A percentile compares a stretch with the other conserved stretches of the same genome.
Evolutionary conservation across 805 yeast genomes (phyloP).

Genomic region (Lipomyces yamanashiensis): DNA sequence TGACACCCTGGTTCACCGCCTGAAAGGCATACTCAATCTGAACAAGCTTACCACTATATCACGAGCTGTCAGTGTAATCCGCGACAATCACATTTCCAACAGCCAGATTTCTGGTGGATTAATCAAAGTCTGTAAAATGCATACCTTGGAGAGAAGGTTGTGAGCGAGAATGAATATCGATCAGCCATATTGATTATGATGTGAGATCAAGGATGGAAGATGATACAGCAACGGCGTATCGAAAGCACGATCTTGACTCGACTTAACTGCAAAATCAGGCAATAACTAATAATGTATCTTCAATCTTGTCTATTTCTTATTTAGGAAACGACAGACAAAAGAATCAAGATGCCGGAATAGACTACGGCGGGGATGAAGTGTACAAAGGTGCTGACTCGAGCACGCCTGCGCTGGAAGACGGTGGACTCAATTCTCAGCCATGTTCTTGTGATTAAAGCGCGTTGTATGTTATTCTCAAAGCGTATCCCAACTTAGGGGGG

Average conservation of each 20-base stretch:
- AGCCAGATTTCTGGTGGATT: neutral
- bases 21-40: constrained; percentile 97
- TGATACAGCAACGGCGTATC: neutral
- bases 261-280: neutral
- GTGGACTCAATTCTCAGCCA: neutral
- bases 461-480: neutral
- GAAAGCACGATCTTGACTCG: neutral
- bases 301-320: neutral
- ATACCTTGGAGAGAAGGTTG: constrained; percentile 96
- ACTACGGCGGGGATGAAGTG: neutral
- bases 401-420: constrained; percentile 12
- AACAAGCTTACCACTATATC: constrained; percentile 84
- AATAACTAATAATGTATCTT: neutral
- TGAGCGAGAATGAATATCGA: constrained; percentile 94
- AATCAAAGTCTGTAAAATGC: constrained; percentile 41
- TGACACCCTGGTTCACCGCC: constrained; percentile 97
- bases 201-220: neutral
- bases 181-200: constrained; percentile 72
- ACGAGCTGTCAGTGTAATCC: neutral
- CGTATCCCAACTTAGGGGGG: neutral
- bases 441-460: neutral
- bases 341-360: neutral
- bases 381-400: neutral
- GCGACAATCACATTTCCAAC: neutral
- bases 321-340: neutral